These are phyloP conservation scores for Climacium dendroides DNA, from an alignment of 225 moss, liverwort and hornwort species.

Conservation along the genomic window DNA sequence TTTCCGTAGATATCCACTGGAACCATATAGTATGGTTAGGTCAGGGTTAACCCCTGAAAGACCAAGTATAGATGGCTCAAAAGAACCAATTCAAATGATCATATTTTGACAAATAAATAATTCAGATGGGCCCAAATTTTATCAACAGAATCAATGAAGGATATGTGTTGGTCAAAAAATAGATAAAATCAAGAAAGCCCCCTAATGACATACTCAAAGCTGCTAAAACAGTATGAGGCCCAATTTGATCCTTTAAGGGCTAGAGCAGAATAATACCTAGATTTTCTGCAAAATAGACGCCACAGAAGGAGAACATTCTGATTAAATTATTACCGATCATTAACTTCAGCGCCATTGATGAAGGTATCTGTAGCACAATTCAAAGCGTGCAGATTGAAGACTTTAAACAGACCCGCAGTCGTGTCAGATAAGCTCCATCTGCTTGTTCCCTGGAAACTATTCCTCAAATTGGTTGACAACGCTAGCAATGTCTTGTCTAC, in stretches of 20 bases:
- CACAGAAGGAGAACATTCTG: neutral
- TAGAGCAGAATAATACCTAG: neutral
- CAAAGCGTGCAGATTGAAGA: conserved; percentile 15
- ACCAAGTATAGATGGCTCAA: neutral
- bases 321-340: neutral
- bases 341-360: neutral
- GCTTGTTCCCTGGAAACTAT: conserved; percentile 5
- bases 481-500: conserved; percentile 4
- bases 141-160: neutral
- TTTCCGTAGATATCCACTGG: neutral
- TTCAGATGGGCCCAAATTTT: neutral
- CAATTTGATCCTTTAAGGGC: neutral
- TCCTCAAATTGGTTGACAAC: conserved; percentile 6
- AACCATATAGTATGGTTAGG: neutral
- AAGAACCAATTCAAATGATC: neutral
- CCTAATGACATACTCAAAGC: neutral
- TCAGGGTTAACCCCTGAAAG: neutral
- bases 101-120: neutral
- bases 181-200: neutral
- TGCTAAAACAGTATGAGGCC: neutral
- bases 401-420: conserved; percentile 16
- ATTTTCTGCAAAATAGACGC: neutral
- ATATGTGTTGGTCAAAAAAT: neutral
- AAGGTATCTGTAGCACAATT: conserved; percentile 6
- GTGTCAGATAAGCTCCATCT: conserved; percentile 20